Conservation (phyloP, 2,329 filamentous ascomycete genomes). For the Fusarium austroafricanum region DNA sequence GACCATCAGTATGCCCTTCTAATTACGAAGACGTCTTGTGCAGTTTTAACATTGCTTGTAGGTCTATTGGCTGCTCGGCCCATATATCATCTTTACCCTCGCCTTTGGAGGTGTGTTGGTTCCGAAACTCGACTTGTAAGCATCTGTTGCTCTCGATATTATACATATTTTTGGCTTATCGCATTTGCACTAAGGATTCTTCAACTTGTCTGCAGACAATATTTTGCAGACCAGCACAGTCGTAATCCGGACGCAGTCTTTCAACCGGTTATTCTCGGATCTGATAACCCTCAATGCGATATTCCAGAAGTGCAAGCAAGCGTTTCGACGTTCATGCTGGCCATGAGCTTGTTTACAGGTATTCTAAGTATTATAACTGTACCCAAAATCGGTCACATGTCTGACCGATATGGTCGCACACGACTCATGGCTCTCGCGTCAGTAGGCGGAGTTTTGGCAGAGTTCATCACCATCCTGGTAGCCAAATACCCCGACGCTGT, state of each 20-base stretch:
- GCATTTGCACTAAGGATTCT: conserved; percentile 67
- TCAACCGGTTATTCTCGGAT: conserved; percentile 73
- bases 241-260: conserved; percentile 69
- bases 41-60: conserved; percentile 51
- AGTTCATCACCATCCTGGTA: conserved; percentile 81
- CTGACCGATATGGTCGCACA: conserved; percentile 86
- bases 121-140: conserved; percentile 83
- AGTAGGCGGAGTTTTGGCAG: conserved; percentile 77
- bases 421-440: conserved; percentile 79
- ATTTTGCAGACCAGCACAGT: conserved; percentile 76
- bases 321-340: conserved; percentile 82
- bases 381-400: conserved; percentile 85
- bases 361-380: conserved; percentile 82
- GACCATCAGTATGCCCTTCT: conserved; percentile 66
- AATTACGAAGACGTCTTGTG: neutral
- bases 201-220: conserved; percentile 83
- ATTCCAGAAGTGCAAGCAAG: conserved; percentile 81
- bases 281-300: conserved; percentile 82
- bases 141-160: neutral
- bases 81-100: conserved; percentile 83
- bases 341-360: conserved; percentile 79
- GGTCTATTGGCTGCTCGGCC: conserved; percentile 86
- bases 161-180: conserved; percentile 22
- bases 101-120: conserved; percentile 89
- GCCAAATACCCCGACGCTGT: conserved; percentile 79